Percentiles rank a stretch among this genome's conserved stretches.
Conservation (phyloP, 805 yeast genomes). For the Wickerhamomyces mucosus region DNA sequence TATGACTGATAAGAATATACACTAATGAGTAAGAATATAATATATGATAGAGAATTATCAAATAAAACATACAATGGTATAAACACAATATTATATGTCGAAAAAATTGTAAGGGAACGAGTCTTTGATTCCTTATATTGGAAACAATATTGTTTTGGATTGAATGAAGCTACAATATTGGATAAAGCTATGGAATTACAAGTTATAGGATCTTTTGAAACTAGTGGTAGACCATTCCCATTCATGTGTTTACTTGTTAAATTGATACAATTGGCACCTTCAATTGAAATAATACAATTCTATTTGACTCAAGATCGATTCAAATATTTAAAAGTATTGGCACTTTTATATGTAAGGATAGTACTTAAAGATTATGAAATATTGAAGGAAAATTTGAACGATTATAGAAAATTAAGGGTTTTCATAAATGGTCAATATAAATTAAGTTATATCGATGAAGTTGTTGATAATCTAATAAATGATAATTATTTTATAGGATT, state of each 20-base stretch:
- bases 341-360: conserved; percentile 53
- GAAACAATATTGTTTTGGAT: conserved; percentile 44
- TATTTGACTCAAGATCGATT: conserved; percentile 56
- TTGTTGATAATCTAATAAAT: conserved; percentile 50
- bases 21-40: conserved; percentile 4
- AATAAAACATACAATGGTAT: conserved; percentile 27
- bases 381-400: conserved; percentile 49
- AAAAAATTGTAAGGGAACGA: conserved; percentile 47
- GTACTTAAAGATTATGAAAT: conserved; percentile 14
- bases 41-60: conserved; percentile 14
- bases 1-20: too few species aligned
- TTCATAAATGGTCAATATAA: conserved; percentile 30
- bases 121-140: conserved; percentile 49
- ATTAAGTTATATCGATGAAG: conserved; percentile 60
- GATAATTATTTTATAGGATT: conserved; percentile 62
- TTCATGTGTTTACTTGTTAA: conserved; percentile 73
- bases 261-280: conserved; percentile 68
- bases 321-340: conserved; percentile 66
- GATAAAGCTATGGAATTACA: conserved; percentile 37
- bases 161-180: conserved; percentile 39
- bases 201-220: conserved; percentile 50
- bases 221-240: conserved; percentile 51
- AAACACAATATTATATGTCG: conserved; percentile 42
- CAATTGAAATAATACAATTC: conserved; percentile 42
- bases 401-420: conserved; percentile 58